Conservation (phyloP, 2,329 filamentous ascomycete species). For the Colletotrichum tamarilloi region DNA sequence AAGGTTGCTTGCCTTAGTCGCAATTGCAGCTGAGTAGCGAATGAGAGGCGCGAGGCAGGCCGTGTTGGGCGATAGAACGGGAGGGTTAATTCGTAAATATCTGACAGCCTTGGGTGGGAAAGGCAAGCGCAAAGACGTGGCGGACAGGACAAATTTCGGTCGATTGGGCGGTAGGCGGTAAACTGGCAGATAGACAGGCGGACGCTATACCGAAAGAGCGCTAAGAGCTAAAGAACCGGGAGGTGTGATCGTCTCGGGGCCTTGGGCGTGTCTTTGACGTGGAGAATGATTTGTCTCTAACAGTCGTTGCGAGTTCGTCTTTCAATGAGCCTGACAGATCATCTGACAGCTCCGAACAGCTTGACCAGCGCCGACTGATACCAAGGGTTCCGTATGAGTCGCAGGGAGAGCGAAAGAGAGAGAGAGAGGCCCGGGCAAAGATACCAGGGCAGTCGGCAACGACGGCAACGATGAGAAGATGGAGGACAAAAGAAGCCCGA, state of each 20-base stretch:
- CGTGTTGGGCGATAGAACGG: not conserved
- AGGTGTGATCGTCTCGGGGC: constrained; percentile 28
- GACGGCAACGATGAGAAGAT: constrained; percentile 4
- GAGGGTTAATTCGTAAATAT: not conserved
- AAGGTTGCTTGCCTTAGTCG: constrained; percentile 21
- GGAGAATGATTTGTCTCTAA: constrained; percentile 9
- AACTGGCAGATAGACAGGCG: not conserved
- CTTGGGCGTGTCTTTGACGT: constrained; percentile 15
- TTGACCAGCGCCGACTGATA: constrained; percentile 8
- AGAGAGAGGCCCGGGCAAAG: constrained; percentile 3
- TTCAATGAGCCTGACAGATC: constrained; percentile 13
- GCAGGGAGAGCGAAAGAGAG: no score
- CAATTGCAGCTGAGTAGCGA: constrained; percentile 15
- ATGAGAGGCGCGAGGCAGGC: constrained; percentile 16
- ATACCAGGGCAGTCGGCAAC: not conserved
- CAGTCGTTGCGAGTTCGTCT: constrained; percentile 11
- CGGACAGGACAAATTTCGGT: constrained; percentile 15
- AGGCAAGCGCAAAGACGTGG: constrained; percentile 13
- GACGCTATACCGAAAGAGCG: constrained; percentile 17
- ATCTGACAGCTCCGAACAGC: constrained; percentile 22
- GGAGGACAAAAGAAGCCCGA: constrained; percentile 11
- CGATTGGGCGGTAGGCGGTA: constrained; percentile 4
- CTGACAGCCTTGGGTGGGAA: not conserved
- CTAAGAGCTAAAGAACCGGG: constrained; percentile 5
- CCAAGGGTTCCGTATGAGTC: not conserved